phyloP scores from a whole-genome alignment of 805 yeast genomes.

The Ogataea corticis region DNA sequence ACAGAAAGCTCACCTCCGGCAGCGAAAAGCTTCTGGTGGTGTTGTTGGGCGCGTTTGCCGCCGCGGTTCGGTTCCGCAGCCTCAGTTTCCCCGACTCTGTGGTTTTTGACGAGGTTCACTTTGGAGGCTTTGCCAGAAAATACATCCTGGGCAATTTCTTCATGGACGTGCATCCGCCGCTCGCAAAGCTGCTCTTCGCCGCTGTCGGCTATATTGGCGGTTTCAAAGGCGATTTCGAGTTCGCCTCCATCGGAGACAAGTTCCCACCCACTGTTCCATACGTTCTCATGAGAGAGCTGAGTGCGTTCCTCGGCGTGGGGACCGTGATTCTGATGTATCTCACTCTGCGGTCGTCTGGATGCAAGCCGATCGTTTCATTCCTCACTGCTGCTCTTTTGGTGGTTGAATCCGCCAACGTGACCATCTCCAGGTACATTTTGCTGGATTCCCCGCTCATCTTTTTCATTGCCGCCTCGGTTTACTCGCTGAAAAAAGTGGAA shows the following conservation, averaged over 20 bases:
- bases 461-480: conserved; percentile 72
- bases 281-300: conserved; percentile 65
- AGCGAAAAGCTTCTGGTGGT: conserved; percentile 44
- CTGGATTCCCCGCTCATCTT: conserved; percentile 76
- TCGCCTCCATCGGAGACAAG: conserved; percentile 62
- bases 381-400: conserved; percentile 56
- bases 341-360: conserved; percentile 72
- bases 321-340: conserved; percentile 66
- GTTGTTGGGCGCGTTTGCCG: conserved; percentile 46
- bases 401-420: conserved; percentile 67
- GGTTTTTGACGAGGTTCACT: conserved; percentile 97
- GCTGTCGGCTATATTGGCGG: conserved; percentile 69
- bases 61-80: conserved; percentile 58
- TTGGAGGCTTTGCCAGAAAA: conserved; percentile 95
- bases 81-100: conserved; percentile 76
- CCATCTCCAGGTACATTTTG: conserved; percentile 73
- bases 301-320: conserved; percentile 67
- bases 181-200: conserved; percentile 79
- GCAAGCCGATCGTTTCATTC: conserved; percentile 61
- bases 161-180: conserved; percentile 89
- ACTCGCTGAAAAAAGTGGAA: conserved; percentile 66
- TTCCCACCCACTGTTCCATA: conserved; percentile 66
- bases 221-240: conserved; percentile 68
- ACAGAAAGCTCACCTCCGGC: conserved; percentile 40
- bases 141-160: conserved; percentile 72